Percentiles rank a stretch among this genome's conserved stretches.
Conservation (phyloP, 768 basidiomycete species). For the Pleurotus tuber-regium region DNA sequence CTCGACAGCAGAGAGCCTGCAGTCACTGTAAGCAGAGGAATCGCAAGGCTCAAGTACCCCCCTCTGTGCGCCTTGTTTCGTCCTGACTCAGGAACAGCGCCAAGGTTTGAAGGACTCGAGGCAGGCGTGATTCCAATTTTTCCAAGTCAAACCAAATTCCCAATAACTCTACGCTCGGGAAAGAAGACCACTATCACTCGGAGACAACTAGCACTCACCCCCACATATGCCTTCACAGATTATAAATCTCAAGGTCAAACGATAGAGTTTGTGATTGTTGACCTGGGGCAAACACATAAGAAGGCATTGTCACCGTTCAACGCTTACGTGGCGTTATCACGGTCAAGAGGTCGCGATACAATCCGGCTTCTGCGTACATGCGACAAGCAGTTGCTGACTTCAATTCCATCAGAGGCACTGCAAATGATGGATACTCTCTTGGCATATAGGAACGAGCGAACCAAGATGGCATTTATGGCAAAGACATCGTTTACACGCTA, state of each 20-base stretch:
- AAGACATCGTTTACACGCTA: too few relatives aligned
- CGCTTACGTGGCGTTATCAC: constrained; percentile 32
- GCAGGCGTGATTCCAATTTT: neutral
- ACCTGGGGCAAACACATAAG: constrained; percentile 22
- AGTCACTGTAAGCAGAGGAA: constrained; percentile 3
- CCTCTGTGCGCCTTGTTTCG: constrained; percentile 16
- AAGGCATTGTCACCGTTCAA: constrained; percentile 26
- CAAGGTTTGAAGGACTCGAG: constrained; percentile 13
- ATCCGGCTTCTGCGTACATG: constrained; percentile 32
- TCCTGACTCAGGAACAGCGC: neutral
- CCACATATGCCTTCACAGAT: constrained; percentile 25
- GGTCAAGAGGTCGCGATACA: constrained; percentile 23
- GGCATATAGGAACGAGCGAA: too few relatives aligned
- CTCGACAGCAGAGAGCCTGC: constrained; percentile 27
- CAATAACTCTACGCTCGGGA: too few relatives aligned
- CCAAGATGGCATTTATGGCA: too few relatives aligned
- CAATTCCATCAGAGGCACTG: too few relatives aligned
- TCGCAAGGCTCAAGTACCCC: constrained; percentile 24
- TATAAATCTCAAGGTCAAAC: constrained; percentile 26
- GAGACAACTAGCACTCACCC: constrained; percentile 20
- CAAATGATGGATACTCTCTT: too few relatives aligned
- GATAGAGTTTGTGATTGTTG: constrained; percentile 20
- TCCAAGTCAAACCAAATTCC: neutral
- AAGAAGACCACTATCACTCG: neutral
- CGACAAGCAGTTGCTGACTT: too few relatives aligned